Conservation (phyloP, 1,284 basidiomycete species). For the Cerrena zonata region DNA sequence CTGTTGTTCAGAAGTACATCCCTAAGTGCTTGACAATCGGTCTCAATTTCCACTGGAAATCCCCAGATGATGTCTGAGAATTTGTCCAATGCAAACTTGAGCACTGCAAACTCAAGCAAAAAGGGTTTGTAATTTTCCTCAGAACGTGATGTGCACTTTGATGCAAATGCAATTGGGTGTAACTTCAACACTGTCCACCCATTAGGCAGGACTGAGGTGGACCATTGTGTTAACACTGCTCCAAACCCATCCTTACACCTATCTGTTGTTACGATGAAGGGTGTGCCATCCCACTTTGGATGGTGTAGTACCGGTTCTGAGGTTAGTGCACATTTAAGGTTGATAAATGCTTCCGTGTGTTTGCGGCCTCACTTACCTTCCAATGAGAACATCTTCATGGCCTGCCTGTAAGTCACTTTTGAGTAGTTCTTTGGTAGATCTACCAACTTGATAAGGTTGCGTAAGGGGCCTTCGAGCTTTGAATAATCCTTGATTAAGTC, state of each 20-base stretch:
- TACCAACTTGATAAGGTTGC: constrained; percentile 9
- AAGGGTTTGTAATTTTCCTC: constrained; percentile 19
- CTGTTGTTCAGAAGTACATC: constrained; percentile 13
- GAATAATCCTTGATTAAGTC: constrained; percentile 14
- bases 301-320: constrained; percentile 12
- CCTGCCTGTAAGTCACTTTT: constrained; percentile 5
- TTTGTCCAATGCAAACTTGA: constrained; percentile 16
- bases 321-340: constrained; percentile 12
- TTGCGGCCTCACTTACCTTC: constrained; percentile 7
- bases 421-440: constrained; percentile 1
- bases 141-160: constrained; percentile 11
- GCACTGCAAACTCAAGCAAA: constrained; percentile 15
- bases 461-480: constrained; percentile 12
- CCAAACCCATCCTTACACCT: constrained; percentile 17
- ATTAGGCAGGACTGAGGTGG: constrained; percentile 5
- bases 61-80: constrained; percentile 17
- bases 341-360: constrained; percentile 11
- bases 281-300: constrained; percentile 12
- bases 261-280: constrained; percentile 16
- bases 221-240: constrained; percentile 12
- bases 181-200: constrained; percentile 7
- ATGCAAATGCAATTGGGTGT: constrained; percentile 14
- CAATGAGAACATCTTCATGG: background rate
- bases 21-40: constrained; percentile 15
- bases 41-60: constrained; percentile 14